Evolutionary conservation across 2,329 filamentous ascomycete genomes (phyloP), one percentile per base, ranked within the genome.

Genomic region (Rhinocladiella similis): DNA sequence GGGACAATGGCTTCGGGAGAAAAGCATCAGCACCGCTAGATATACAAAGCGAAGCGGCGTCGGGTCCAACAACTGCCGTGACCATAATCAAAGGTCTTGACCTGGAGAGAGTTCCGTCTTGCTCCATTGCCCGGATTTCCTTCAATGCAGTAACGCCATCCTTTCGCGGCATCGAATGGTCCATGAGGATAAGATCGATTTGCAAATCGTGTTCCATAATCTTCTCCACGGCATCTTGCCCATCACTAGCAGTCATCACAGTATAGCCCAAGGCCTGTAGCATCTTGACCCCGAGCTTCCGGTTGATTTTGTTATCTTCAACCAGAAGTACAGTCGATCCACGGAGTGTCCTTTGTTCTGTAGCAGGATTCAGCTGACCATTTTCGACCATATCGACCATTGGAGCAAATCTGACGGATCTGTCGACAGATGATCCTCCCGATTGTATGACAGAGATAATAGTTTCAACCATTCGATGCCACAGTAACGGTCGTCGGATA

Each of bases 231-330:
- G 63, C 68, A 29, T 69, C 63, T 50, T 67, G 57, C 12, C 68
- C 68, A 47, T 70, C 64, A 38, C 63, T 59, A n/a, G 68, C 68
- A 10, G 65, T 49, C 61, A 89, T 78, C 49, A 79, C 77, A 29
- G 73, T 74, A 69, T 89, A 89, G 9, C 87, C 87, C 13, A 90
- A 79, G 62, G 86, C 87, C 25, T 75, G 75, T 7, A 90, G 79
- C 80, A 88, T 88, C 64, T 75, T 84, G 18, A 87, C 80, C n/a
- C 88, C 77, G 0, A 89, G 80, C 46, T 82, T 83, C 51, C 86
- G 67, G 39, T 70, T 70, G 57, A 70, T 69, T 60, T 69, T 66
- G 47, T 70, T 70, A 55, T 70, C 68, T 72, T 90, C 87, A 3
- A 85, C 87, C 1, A 90, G 82, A 2, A 90, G 77, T 59, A 90